Evolutionary conservation across 2,329 filamentous ascomycete genomes (phyloP).

Genomic region (Raffaelea albimanens): DNA sequence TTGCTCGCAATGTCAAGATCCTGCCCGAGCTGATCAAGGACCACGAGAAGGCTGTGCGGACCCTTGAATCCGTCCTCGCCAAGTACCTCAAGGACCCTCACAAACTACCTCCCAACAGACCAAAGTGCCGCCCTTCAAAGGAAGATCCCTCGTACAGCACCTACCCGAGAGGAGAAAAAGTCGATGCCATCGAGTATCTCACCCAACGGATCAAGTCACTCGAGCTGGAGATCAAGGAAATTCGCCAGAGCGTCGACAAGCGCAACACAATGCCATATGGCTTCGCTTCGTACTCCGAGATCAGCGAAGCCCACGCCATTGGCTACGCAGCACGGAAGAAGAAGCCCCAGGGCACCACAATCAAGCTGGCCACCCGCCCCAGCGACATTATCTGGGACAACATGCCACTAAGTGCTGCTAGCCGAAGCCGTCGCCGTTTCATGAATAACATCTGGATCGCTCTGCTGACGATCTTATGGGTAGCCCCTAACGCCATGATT

Average conservation of each 20-base stretch:
- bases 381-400: slow-evolving; percentile 97
- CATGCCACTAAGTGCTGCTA: slow-evolving; percentile 59
- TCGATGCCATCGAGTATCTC: slow-evolving; percentile 91
- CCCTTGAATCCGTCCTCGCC: slow-evolving; percentile 74
- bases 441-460: slow-evolving; percentile 79
- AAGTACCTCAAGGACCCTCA: slow-evolving; percentile 86
- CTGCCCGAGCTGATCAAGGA: slow-evolving; percentile 77
- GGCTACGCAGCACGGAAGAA: slow-evolving; percentile 75
- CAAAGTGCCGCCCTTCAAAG: slow-evolving; percentile 70
- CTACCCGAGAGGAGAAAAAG: slow-evolving; percentile 60
- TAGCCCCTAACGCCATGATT: slow-evolving; percentile 87
- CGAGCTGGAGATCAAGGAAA: slow-evolving; percentile 75
- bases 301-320: slow-evolving; percentile 78
- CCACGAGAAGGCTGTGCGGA: slow-evolving; percentile 70
- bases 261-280: slow-evolving; percentile 84
- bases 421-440: slow-evolving; percentile 62
- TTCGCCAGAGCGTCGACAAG: slow-evolving; percentile 72
- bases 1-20: slow-evolving; percentile 87
- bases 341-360: slow-evolving; percentile 66
- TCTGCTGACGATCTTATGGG: slow-evolving; percentile 74
- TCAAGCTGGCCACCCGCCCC: slow-evolving; percentile 73
- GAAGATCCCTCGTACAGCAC: slow-evolving; percentile 60
- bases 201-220: slow-evolving; percentile 75
- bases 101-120: slow-evolving; percentile 65
- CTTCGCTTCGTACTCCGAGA: slow-evolving; percentile 87